Base-by-base conservation (phyloP, 1,284 basidiomycete genomes). In the Leccinum pachyderme region DNA sequence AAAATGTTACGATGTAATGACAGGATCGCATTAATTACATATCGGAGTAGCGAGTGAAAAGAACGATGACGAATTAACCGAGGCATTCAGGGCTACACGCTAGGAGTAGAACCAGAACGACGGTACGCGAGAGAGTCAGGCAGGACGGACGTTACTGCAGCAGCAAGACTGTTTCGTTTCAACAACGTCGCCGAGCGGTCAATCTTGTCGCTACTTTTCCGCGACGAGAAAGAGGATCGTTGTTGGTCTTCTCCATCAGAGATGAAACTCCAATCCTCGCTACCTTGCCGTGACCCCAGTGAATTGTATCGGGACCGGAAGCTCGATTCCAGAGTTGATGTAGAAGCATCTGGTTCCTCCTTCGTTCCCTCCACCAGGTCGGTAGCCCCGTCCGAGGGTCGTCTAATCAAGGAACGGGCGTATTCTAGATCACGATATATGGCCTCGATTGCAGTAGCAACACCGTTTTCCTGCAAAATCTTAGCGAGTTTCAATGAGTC, bases 361-460 rank as follows among this genome's bases (percentile, higher is more conserved):
- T 77, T 79, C 52, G 81, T 73, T 4, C 73, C 43, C 74, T 78
- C 39, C 60, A 63, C 31, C 28, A 75, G 71, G 6, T 78, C 76
- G 43, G 69, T 67, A 8, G 71, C 65, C 11, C 49, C 70, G 54
- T 64, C 69, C 7, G 67, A 66, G 25, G 67, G 60, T 32, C 80
- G 81, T 67, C 91, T 93, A 63, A 95, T 84, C 54, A 95, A 72
- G 3, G 87, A 87, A 41, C 87, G 83, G 35, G 93, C 90, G 69
- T 95, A 94, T 62, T 95, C 93, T 55, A 97, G 73, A 68, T 97
- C 94, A 41, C 94, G 86, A 68, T 97, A 97, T 62, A 97, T 93
- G 28, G 88, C 85, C 72, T 96, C 93, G 53, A 96, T 87, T 12
- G 95, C 95, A 25, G 81, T 92, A 1, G 83, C 80, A 3, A 96